A percentile compares a stretch with the other conserved stretches of the same genome.
Evolutionary conservation across 2,329 filamentous ascomycete genomes (phyloP).

Genomic region (Beauveria australis): DNA sequence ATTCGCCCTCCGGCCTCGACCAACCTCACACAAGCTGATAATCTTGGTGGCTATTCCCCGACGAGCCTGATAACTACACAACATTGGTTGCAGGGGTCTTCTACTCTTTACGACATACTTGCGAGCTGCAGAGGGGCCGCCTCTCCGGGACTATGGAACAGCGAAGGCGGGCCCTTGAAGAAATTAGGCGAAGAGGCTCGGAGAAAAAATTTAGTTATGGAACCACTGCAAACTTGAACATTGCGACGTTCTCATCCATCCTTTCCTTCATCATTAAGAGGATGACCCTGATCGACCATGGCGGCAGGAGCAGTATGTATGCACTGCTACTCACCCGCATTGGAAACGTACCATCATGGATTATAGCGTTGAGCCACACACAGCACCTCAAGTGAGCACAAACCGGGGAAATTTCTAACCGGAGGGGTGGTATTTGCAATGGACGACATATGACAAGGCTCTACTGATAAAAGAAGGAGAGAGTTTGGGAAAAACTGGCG

Average conservation of each 20-base stretch:
- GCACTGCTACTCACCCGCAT: too few species aligned
- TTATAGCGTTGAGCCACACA: too few species aligned
- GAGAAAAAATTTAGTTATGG: background rate
- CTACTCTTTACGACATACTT: background rate
- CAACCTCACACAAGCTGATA: background rate
- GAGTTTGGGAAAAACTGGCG: background rate
- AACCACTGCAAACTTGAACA: background rate
- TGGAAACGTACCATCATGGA: too few species aligned
- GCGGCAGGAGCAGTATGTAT: too few species aligned
- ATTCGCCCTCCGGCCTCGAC: background rate
- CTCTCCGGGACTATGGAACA: background rate
- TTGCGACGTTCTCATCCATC: background rate
- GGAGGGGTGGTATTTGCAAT: too few species aligned
- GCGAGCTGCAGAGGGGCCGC: background rate
- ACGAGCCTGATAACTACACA: background rate
- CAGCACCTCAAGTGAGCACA: background rate
- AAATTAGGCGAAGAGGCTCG: background rate
- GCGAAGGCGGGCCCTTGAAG: background rate
- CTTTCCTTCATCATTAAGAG: background rate
- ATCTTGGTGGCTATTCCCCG: background rate
- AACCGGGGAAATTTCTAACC: background rate
- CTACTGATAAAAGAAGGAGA: background rate
- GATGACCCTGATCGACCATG: background rate
- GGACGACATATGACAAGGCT: too few species aligned
- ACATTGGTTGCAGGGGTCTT: background rate